Conservation (phyloP, 75 land plant species). For the Adiantum capillusveneris region DNA sequence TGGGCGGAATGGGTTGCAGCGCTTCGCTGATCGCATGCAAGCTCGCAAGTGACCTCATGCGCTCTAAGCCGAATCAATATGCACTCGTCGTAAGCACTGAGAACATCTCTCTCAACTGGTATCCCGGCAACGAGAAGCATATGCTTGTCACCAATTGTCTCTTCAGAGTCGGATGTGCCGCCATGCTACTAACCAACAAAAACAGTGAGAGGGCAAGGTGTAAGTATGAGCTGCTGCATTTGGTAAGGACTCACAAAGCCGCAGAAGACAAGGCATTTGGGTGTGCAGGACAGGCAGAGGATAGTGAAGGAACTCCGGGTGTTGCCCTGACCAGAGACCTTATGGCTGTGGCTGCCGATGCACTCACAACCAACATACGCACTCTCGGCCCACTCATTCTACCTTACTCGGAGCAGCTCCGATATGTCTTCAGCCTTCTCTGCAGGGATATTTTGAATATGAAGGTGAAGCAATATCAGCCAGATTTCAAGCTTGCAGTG, state of each 20-base stretch:
- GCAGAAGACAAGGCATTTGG: constrained; percentile 39
- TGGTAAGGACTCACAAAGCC: constrained; percentile 49
- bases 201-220: constrained; percentile 8
- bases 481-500: background rate
- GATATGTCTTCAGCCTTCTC: constrained; percentile 6
- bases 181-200: constrained; percentile 45
- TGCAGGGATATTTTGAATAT: background rate
- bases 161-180: constrained; percentile 51
- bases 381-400: constrained; percentile 38
- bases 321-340: constrained; percentile 27
- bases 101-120: constrained; percentile 44
- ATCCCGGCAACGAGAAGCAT: constrained; percentile 36
- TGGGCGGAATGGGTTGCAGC: constrained; percentile 60
- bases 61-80: constrained; percentile 3
- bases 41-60: constrained; percentile 17
- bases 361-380: constrained; percentile 38
- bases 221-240: constrained; percentile 32
- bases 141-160: constrained; percentile 61
- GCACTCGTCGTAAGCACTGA: constrained; percentile 53
- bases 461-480: background rate
- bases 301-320: constrained; percentile 35
- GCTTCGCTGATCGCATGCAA: constrained; percentile 25
- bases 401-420: constrained; percentile 36
- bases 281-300: constrained; percentile 42
- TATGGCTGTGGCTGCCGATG: constrained; percentile 20